These are phyloP conservation scores for Cubamyces sp. DNA, from an alignment of 768 basidiomycete genomes.

Conservation along the genomic window DNA sequence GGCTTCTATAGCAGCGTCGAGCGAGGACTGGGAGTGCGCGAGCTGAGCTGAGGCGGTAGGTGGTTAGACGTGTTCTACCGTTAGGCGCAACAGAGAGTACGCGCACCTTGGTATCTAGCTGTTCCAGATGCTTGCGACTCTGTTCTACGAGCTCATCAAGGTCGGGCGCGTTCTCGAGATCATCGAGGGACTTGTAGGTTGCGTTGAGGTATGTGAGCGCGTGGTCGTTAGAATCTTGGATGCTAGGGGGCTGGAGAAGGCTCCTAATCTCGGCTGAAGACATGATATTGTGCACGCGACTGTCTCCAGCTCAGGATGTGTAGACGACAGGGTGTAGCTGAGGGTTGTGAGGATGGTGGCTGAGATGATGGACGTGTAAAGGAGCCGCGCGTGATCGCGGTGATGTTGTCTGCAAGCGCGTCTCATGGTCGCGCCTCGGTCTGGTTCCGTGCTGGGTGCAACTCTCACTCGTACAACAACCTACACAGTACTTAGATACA, in stretches of 20 bases:
- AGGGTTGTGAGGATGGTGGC: background rate
- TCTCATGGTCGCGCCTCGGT: background rate
- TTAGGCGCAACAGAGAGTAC: background rate
- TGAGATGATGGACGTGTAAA: background rate
- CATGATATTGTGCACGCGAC: slow-evolving; percentile 31
- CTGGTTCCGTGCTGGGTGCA: background rate
- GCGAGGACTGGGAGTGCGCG: slow-evolving; percentile 49
- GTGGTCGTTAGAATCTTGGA: slow-evolving; percentile 38
- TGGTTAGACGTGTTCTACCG: slow-evolving; percentile 1
- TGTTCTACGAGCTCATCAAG: slow-evolving; percentile 54
- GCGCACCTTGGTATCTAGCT: slow-evolving; percentile 37
- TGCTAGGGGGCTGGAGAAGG: slow-evolving; percentile 53
- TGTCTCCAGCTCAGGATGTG: too few species aligned
- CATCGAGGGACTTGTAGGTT: slow-evolving; percentile 47
- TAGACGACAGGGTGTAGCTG: too few species aligned
- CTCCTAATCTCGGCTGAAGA: slow-evolving; percentile 49
- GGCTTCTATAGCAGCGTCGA: slow-evolving; percentile 51
- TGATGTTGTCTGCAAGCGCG: slow-evolving; percentile 3
- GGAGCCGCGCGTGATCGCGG: background rate
- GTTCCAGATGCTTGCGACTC: slow-evolving; percentile 38
- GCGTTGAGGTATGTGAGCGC: slow-evolving; percentile 47
- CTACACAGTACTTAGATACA: background rate
- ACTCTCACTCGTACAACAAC: slow-evolving; percentile 4
- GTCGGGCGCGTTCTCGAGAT: slow-evolving; percentile 40
- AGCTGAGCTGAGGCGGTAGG: slow-evolving; percentile 57